Evolutionary conservation across 208 protist species (phyloP).

Genomic region (Acanthamoeba royreba): DNA sequence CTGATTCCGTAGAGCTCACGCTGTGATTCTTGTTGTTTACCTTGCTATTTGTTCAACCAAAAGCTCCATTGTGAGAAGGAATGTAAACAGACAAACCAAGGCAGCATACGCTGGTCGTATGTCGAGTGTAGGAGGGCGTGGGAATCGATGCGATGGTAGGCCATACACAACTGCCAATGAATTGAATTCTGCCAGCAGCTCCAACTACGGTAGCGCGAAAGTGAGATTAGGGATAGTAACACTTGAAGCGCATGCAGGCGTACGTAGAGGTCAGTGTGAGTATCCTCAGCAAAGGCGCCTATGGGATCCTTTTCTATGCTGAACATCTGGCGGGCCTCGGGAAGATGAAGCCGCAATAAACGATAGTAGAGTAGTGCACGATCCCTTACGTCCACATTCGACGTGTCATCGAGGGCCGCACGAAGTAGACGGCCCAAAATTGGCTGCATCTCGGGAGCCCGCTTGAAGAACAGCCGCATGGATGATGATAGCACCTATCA

Average conservation of each 20-base stretch:
- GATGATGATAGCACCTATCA: conserved; percentile 83
- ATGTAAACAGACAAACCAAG: no score
- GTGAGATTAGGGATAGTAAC: neutral
- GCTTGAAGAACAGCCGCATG: conserved; percentile 90
- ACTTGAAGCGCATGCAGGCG: neutral
- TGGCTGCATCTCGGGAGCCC: conserved; percentile 86
- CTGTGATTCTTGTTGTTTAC: no score
- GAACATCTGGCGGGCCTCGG: conserved; percentile 75
- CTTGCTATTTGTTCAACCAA: no score
- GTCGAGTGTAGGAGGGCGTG: no score
- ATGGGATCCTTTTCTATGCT: conserved; percentile 72
- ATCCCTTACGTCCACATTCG: conserved; percentile 82
- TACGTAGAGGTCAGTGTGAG: conserved; percentile 71
- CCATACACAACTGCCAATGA: conserved; percentile 86
- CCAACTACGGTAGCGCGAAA: conserved; percentile 67
- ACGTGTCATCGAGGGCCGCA: conserved; percentile 83
- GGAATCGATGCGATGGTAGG: conserved; percentile 67
- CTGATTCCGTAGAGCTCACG: no score
- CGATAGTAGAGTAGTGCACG: conserved; percentile 86
- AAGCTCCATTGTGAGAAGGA: no score
- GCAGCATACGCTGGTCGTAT: no score
- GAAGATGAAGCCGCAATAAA: conserved; percentile 72
- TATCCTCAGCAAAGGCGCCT: conserved; percentile 79
- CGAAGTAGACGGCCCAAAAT: conserved; percentile 85
- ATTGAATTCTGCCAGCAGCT: conserved; percentile 89